Evolutionary conservation across 1,284 basidiomycete genomes (phyloP).

Genomic region (Ganoderma lingzhi): DNA sequence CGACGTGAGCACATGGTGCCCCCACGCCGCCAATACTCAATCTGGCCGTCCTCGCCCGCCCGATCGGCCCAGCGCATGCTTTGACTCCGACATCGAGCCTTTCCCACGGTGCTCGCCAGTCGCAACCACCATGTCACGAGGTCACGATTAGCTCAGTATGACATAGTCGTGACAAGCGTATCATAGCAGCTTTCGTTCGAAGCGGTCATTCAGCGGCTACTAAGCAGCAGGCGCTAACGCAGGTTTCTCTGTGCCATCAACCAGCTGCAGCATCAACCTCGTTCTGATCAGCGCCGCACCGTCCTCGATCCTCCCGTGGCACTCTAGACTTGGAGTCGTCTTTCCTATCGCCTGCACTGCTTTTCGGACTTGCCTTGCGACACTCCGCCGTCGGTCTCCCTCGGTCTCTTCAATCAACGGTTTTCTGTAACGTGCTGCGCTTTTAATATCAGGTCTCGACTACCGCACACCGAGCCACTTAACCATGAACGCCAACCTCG

Average conservation of each 20-base stretch:
- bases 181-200: conserved; percentile 1
- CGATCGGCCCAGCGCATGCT: conserved; percentile 16
- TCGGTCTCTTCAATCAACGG: conserved; percentile 4
- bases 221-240: conserved; percentile 8
- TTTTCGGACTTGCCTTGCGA: conserved; percentile 22
- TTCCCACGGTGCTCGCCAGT: conserved; percentile 27
- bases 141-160: conserved; percentile 2
- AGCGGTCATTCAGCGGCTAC: conserved; percentile 8
- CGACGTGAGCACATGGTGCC: conserved; percentile 27
- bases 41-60: conserved; percentile 24
- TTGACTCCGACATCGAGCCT: conserved; percentile 7
- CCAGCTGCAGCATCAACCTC: conserved; percentile 23
- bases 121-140: conserved; percentile 11
- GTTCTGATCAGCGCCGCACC: conserved; percentile 22
- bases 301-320: conserved; percentile 1
- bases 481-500: conserved; percentile 51
- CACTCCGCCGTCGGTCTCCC: conserved; percentile 3
- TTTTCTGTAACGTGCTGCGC: conserved; percentile 4
- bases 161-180: conserved; percentile 17
- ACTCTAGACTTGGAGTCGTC: neutral
- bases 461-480: conserved; percentile 3
- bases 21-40: conserved; percentile 24
- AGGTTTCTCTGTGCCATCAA: conserved; percentile 27
- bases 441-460: conserved; percentile 1
- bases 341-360: conserved; percentile 24